Evolutionary conservation across 1,284 basidiomycete genomes (phyloP), one percentile per base, ranked within the genome.

Genomic region (Cutaneotrichosporon sp.): DNA sequence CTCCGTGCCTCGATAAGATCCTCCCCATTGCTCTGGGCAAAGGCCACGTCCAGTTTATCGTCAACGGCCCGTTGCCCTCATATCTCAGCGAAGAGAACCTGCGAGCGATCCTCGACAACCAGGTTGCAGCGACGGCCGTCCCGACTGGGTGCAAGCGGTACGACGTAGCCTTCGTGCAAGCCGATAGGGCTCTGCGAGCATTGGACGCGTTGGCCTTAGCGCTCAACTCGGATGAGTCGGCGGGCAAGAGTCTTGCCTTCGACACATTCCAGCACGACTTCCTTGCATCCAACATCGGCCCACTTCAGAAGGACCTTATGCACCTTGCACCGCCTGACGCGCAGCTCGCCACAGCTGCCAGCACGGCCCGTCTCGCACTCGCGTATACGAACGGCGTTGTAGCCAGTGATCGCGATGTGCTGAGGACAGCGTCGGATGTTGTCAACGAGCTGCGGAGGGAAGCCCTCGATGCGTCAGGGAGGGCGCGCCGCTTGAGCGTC

Each of bases 191-290:
- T 3, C 43, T 72, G 29, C 19, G 45, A 5, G 68, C 71, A 9
- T 55, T 67, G 12, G 61, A 66, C 6, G 62, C 67, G 5, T 57
- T 74, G 7, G 53, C 63, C 0, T 26, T 47, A 1, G 68, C 63
- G 0, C 42, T 66, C 4, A 16, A 55, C 14, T 44, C 55, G 22
- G 37, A 27, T 20, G 57, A 24, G 46, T 42, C n/a, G 19, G 44
- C 29, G 7, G 48, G 44, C 3, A 34, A 49, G 31, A 29, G 41
- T 12, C 32, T 35, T 5, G 65, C 70, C 2, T 66, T 75, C 46
- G 59, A 62, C 7, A 37, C 43, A 7, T 75, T 71, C 55, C 71
- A 73, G 49, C 51, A 55, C 19, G 50, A 64, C 16, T 74, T 70
- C 55, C 35, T 70, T 8, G 55, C 55, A 17, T 71, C 69, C 17